phyloP scores from a whole-genome alignment of 768 basidiomycete genomes.

The Tubosaeta sp. region DNA sequence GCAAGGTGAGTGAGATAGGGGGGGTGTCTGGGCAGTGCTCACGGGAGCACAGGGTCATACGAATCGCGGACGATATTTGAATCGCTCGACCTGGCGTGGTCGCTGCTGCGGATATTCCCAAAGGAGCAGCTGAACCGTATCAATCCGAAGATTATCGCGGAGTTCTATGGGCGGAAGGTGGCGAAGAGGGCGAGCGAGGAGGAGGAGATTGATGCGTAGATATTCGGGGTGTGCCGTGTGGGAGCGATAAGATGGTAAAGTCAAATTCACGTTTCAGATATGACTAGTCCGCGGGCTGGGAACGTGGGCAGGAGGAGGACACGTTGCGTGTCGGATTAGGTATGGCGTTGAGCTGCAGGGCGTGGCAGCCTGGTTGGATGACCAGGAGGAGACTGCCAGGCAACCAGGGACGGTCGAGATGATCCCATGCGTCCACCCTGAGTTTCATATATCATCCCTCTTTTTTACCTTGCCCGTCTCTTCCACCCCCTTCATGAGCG shows the following conservation, averaged over 20 bases:
- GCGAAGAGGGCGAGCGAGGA: slow-evolving; percentile 55
- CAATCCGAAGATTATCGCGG: slow-evolving; percentile 91
- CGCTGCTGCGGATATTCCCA: slow-evolving; percentile 94
- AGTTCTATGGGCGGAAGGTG: slow-evolving; percentile 87
- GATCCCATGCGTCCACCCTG: slow-evolving; percentile 31
- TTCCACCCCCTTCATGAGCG: slow-evolving; percentile 47
- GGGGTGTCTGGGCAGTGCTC: too few relatives aligned
- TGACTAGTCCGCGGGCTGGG: slow-evolving; percentile 5
- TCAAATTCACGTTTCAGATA: slow-evolving; percentile 7
- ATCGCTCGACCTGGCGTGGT: slow-evolving; percentile 96
- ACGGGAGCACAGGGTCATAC: slow-evolving; percentile 62
- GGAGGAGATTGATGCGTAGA: slow-evolving; percentile 57
- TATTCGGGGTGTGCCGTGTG: slow-evolving; percentile 2
- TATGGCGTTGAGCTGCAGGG: slow-evolving; percentile 23
- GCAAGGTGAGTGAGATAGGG: slow-evolving; percentile 61
- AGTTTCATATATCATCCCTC: slow-evolving; percentile 35
- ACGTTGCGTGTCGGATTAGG: slow-evolving; percentile 17
- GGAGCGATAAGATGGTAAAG: slow-evolving; percentile 21
- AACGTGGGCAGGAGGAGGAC: slow-evolving; percentile 15
- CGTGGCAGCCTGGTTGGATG: slow-evolving; percentile 29
- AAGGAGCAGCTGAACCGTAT: slow-evolving; percentile 98
- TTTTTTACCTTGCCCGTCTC: slow-evolving; percentile 3
- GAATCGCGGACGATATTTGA: slow-evolving; percentile 97
- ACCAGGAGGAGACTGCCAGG: slow-evolving; percentile 28
- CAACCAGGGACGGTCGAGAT: slow-evolving; percentile 22